A percentile compares a stretch with the other conserved stretches of the same genome.
These are phyloP conservation scores for Fraxinus americana DNA, from an alignment of 257 asterid genomes.

Conservation along the genomic window DNA sequence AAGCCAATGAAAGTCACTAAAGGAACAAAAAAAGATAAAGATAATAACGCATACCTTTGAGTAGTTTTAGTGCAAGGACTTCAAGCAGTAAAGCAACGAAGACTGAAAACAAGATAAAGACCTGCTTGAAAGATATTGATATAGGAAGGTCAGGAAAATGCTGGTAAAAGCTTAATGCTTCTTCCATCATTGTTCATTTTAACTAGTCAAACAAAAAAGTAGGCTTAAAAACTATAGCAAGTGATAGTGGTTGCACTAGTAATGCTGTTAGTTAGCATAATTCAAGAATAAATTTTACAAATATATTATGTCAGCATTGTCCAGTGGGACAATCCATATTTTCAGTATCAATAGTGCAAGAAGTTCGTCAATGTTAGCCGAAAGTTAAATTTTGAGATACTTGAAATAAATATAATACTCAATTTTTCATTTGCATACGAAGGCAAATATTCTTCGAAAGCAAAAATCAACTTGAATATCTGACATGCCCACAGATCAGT, in stretches of 20 bases:
- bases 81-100: slow-evolving; percentile 59
- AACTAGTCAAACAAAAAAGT: background rate
- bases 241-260: background rate
- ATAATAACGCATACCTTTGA: slow-evolving; percentile 65
- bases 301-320: background rate
- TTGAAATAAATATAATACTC: background rate
- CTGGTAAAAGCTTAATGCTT: background rate
- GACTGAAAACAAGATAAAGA: slow-evolving; percentile 79
- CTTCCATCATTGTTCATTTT: slow-evolving; percentile 6
- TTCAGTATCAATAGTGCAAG: background rate
- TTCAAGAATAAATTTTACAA: background rate
- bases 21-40: background rate
- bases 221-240: background rate
- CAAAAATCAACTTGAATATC: background rate
- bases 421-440: background rate
- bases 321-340: background rate
- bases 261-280: background rate
- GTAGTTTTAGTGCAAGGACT: slow-evolving; percentile 57
- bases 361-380: background rate
- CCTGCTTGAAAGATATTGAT: slow-evolving; percentile 47
- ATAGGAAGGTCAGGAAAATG: background rate
- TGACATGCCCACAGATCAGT: background rate
- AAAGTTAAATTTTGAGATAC: background rate
- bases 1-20: slow-evolving; percentile 1
- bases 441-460: background rate